Evolutionary conservation across 1,284 basidiomycete genomes (phyloP).

Genomic region (Polyporus tsugae): DNA sequence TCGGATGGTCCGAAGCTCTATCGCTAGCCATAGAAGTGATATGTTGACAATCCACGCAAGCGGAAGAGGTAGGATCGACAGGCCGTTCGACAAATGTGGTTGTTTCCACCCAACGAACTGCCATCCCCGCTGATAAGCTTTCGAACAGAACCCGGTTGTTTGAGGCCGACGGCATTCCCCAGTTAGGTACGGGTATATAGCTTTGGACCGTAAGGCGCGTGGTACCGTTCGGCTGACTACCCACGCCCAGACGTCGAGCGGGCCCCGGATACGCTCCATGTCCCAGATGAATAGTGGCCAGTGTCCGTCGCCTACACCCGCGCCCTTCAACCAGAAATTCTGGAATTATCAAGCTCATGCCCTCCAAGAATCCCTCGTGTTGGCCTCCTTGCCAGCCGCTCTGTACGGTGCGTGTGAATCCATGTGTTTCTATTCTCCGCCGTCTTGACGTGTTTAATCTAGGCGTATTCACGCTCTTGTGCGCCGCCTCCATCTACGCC

Average conservation of each 20-base stretch:
- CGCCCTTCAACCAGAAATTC: background rate
- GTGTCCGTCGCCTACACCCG: slow-evolving; percentile 3
- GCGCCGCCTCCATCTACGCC: background rate
- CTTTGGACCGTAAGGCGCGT: background rate
- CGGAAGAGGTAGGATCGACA: background rate
- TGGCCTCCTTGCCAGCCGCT: background rate
- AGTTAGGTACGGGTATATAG: background rate
- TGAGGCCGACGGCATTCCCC: slow-evolving; percentile 3
- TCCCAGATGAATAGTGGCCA: background rate
- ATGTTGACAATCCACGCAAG: background rate
- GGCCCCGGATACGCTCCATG: background rate
- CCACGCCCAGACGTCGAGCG: slow-evolving; percentile 1
- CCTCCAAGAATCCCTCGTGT: background rate
- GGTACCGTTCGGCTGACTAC: background rate
- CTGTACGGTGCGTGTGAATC: background rate
- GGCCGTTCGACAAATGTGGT: background rate
- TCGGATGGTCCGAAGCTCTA: background rate
- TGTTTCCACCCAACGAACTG: slow-evolving; percentile 7
- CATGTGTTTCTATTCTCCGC: background rate
- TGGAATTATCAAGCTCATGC: background rate
- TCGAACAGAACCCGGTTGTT: background rate
- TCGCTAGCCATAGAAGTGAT: background rate
- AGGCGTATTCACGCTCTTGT: background rate
- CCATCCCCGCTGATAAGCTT: background rate
- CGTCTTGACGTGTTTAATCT: background rate